Conservation (phyloP, 345 rosid genomes). For the Erucastrum elatum region DNA sequence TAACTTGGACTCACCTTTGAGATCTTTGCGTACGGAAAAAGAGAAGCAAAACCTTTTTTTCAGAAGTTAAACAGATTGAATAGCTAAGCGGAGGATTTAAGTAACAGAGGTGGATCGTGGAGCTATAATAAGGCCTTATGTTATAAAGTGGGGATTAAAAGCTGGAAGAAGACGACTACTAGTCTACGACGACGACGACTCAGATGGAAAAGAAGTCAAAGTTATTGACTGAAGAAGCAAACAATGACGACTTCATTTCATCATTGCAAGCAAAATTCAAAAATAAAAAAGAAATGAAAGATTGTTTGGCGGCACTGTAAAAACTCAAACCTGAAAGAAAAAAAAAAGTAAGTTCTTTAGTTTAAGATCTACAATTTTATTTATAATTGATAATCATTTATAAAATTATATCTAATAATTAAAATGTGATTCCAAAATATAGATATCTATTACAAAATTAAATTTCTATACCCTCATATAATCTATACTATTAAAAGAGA, state of each 20-base stretch:
- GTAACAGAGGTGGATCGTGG: not conserved
- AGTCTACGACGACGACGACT: constrained; percentile 7
- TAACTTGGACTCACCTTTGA: constrained; percentile 29
- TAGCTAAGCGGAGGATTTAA: not conserved
- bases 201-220: constrained; percentile 10
- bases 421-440: not conserved
- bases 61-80: not conserved
- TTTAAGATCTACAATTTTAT: not conserved
- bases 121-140: not conserved
- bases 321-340: not conserved
- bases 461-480: too few relatives aligned
- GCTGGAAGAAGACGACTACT: constrained; percentile 3
- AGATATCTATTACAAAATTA: too few relatives aligned
- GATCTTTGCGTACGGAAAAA: constrained; percentile 16
- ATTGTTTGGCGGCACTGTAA: not conserved
- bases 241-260: not conserved
- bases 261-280: not conserved
- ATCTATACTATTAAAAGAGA: too few relatives aligned
- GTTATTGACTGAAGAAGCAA: constrained; percentile 2
- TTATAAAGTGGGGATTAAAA: not conserved
- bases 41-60: constrained; percentile 5
- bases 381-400: too few relatives aligned
- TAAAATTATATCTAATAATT: too few relatives aligned
- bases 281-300: not conserved
- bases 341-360: not conserved